A percentile compares a stretch with the other conserved stretches of the same genome.
These are phyloP conservation scores for Starmerella bombi DNA, from an alignment of 805 yeast genomes.

Conservation along the genomic window DNA sequence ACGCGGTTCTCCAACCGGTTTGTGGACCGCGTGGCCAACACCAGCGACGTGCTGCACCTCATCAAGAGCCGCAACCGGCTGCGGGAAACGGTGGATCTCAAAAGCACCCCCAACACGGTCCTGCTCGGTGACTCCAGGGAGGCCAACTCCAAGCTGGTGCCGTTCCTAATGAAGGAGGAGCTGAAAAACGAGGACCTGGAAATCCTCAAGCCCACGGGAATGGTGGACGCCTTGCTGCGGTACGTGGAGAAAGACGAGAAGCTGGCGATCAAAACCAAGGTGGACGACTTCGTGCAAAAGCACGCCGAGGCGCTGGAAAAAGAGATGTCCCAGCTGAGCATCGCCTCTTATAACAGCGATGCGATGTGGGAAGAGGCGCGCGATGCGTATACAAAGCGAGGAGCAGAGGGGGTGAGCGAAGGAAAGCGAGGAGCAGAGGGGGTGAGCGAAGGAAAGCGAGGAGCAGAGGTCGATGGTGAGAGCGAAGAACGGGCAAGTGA, in stretches of 20 bases:
- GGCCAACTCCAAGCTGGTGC: not conserved
- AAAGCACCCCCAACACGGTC: not conserved
- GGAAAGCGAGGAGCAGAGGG: not conserved
- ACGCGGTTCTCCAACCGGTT: constrained; percentile 78
- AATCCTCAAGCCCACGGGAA: constrained; percentile 60
- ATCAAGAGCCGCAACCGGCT: constrained; percentile 29
- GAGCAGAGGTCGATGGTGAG: not conserved
- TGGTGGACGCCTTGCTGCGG: constrained; percentile 56
- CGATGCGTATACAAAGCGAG: not conserved
- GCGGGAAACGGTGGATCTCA: not conserved
- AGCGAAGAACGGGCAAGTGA: too few species aligned
- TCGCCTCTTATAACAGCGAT: not conserved
- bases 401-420: not conserved
- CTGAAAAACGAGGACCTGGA: constrained; percentile 51
- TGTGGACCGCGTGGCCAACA: constrained; percentile 82
- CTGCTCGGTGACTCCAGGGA: not conserved
- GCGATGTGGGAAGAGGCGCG: not conserved
- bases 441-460: not conserved
- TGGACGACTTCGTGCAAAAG: constrained; percentile 25
- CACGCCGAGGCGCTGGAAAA: constrained; percentile 8
- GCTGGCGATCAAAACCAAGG: constrained; percentile 40
- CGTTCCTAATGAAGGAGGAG: constrained; percentile 45
- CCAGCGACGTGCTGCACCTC: constrained; percentile 70
- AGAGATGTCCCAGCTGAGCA: not conserved
- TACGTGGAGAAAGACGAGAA: constrained; percentile 79